Base-by-base conservation (phyloP, 805 yeast genomes). In the Lachancea quebecensis region DNA sequence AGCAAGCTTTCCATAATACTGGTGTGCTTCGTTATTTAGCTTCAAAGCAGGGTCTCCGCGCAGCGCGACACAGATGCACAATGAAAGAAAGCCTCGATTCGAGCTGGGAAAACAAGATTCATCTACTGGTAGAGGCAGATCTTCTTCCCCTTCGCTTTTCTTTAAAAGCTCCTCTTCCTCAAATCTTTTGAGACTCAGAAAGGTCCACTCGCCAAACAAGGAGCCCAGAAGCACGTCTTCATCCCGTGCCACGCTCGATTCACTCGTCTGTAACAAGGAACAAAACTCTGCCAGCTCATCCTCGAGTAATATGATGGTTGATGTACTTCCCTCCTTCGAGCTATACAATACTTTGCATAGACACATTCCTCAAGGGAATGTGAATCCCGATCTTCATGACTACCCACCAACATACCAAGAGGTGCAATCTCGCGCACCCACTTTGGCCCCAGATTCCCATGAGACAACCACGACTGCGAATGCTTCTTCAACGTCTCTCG, bases 321-420 rank as follows among this genome's bases (percentile, higher is more conserved):
- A 81, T 52, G 74, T 81, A 2, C 59, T 82, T 31, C 89, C 87
- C 0, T 79, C 86, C 0, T 82, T 81, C 55, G 84, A 81, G 50
- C 77, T 82, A 81, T 80, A 78, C 54, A 79, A 77, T 52, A 72
- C 67, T 1, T 41, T 69, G 36, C 70, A 68, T 41, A 55, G 64
- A 39, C 74, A 53, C 62, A 73, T 55, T 51, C 73, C 64, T 50
- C 70, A 56, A 44, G 78, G 58, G 56, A 73, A 57, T 32, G 55
- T 57, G 1, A 55, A 59, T 35, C 61, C 64, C 2, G 63, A 57
- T 41, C 46, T 49, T 31, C 59, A 53, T 27, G 67, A 60, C 32
- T 54, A 54, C 18, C 72, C 72, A 1, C 72, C 72, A 10, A 57
- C 51, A 12, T 68, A 68, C 45, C 59, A 55, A 29, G 59, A 59